phyloP scores from a whole-genome alignment of 1,139 yeast genomes.

The Meyerozyma sp. region DNA sequence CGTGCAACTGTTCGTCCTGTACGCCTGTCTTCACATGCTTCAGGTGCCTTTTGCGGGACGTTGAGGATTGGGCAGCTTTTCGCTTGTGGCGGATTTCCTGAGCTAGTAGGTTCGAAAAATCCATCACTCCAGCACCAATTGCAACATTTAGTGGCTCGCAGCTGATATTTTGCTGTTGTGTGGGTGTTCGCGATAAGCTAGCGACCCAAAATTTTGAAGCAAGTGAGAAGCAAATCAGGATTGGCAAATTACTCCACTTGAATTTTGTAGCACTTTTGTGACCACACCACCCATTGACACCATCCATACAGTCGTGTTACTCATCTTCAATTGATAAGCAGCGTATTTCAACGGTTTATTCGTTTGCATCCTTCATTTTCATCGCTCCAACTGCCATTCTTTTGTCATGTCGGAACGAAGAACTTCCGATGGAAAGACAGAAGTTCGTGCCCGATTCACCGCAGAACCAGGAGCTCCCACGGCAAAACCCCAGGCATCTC shows the following conservation, averaged over 20 bases:
- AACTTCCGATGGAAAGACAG: background rate
- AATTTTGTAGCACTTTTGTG: too few species aligned
- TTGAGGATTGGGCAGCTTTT: slow-evolving; percentile 11
- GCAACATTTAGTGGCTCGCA: background rate
- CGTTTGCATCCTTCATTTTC: too few species aligned
- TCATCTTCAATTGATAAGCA: too few species aligned
- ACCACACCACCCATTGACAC: too few species aligned
- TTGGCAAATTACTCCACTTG: background rate
- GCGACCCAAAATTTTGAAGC: background rate
- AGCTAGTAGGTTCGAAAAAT: slow-evolving; percentile 27
- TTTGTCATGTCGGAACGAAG: background rate
- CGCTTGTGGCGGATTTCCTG: slow-evolving; percentile 31
- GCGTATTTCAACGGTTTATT: too few species aligned
- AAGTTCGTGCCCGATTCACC: slow-evolving; percentile 10
- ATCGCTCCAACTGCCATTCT: background rate
- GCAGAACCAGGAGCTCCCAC: slow-evolving; percentile 1
- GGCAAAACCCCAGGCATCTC: slow-evolving; percentile 49
- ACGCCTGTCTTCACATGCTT: background rate
- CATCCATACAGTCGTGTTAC: too few species aligned
- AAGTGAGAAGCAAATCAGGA: background rate
- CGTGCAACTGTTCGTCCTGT: background rate
- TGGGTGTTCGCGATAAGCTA: slow-evolving; percentile 1
- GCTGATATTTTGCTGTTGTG: background rate
- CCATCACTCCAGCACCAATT: slow-evolving; percentile 14
- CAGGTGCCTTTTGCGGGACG: background rate